Evolutionary conservation across 176 grass and related monocot species (phyloP).

Genomic region (Raddia distichophylla): DNA sequence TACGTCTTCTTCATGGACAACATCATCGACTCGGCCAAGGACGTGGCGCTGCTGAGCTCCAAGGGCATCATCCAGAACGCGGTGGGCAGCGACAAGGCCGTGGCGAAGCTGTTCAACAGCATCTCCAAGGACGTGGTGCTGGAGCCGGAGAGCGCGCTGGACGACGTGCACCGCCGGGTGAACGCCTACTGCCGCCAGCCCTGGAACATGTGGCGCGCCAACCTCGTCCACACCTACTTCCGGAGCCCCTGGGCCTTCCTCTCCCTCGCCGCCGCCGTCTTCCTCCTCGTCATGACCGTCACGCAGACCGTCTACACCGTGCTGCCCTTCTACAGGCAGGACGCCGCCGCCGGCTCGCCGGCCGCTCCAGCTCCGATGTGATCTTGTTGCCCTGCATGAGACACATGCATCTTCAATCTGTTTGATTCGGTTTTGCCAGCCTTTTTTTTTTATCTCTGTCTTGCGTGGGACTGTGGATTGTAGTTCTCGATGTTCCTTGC

Average conservation of each 20-base stretch:
- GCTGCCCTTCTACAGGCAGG: constrained; percentile 26
- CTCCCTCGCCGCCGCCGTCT: constrained; percentile 64
- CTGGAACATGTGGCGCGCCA: constrained; percentile 74
- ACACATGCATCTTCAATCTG: too few species aligned
- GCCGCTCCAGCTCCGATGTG: constrained; percentile 8
- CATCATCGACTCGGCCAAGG: constrained; percentile 76
- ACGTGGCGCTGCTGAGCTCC: constrained; percentile 67
- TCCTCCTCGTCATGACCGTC: constrained; percentile 65
- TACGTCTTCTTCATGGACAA: constrained; percentile 98
- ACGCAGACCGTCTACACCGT: constrained; percentile 76
- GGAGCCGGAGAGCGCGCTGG: constrained; percentile 54
- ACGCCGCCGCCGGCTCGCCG: neutral
- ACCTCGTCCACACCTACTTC: constrained; percentile 91
- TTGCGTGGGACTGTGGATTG: too few species aligned
- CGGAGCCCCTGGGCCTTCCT: constrained; percentile 80
- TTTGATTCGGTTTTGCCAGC: too few species aligned
- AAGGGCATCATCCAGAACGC: constrained; percentile 78
- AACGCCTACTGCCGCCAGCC: constrained; percentile 64
- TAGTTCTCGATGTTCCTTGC: too few species aligned
- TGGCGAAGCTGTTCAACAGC: constrained; percentile 74
- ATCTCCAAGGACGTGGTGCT: constrained; percentile 80
- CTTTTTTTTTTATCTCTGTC: too few species aligned
- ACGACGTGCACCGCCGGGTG: constrained; percentile 63
- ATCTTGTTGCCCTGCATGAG: neutral
- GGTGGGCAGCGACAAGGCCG: constrained; percentile 75